These are phyloP conservation scores for Scheffersomyces coipomensis DNA, from an alignment of 805 yeast genomes.

Conservation along the genomic window DNA sequence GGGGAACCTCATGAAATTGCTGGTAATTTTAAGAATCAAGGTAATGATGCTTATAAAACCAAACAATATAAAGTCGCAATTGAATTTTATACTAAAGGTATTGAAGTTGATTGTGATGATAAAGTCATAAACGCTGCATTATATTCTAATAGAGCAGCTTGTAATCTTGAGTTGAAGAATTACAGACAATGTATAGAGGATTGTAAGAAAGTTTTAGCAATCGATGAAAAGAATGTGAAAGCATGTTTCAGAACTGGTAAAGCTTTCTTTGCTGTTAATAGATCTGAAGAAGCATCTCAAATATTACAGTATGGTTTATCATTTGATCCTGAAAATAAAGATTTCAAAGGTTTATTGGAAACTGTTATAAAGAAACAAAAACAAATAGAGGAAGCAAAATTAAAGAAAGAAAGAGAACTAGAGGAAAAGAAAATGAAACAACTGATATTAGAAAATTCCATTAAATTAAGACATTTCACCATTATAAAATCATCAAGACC, in stretches of 20 bases:
- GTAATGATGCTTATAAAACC: slow-evolving; percentile 78
- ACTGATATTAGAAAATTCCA: slow-evolving; percentile 54
- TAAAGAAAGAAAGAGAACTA: slow-evolving; percentile 33
- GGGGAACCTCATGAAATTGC: slow-evolving; percentile 96
- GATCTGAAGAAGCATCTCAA: slow-evolving; percentile 68
- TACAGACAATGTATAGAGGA: slow-evolving; percentile 85
- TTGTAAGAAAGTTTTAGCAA: slow-evolving; percentile 65
- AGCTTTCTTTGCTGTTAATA: slow-evolving; percentile 70
- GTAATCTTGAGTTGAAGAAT: slow-evolving; percentile 82
- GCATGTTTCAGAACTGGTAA: slow-evolving; percentile 84
- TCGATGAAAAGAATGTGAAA: slow-evolving; percentile 72
- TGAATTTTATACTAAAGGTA: slow-evolving; percentile 74
- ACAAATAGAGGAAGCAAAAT: slow-evolving; percentile 24
- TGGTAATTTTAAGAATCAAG: slow-evolving; percentile 84
- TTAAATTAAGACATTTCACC: slow-evolving; percentile 56
- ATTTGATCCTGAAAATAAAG: slow-evolving; percentile 57
- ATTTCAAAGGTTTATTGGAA: slow-evolving; percentile 47
- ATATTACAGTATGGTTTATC: slow-evolving; percentile 64
- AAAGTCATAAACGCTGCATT: slow-evolving; percentile 57
- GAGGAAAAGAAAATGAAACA: slow-evolving; percentile 41
- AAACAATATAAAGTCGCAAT: slow-evolving; percentile 77
- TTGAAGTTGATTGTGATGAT: slow-evolving; percentile 66
- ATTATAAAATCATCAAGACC: slow-evolving; percentile 52
- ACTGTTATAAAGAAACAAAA: slow-evolving; percentile 41
- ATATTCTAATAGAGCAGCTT: slow-evolving; percentile 83